These are phyloP conservation scores for Stemphylium beticola DNA, from an alignment of 2,329 filamentous ascomycete genomes.

Conservation along the genomic window DNA sequence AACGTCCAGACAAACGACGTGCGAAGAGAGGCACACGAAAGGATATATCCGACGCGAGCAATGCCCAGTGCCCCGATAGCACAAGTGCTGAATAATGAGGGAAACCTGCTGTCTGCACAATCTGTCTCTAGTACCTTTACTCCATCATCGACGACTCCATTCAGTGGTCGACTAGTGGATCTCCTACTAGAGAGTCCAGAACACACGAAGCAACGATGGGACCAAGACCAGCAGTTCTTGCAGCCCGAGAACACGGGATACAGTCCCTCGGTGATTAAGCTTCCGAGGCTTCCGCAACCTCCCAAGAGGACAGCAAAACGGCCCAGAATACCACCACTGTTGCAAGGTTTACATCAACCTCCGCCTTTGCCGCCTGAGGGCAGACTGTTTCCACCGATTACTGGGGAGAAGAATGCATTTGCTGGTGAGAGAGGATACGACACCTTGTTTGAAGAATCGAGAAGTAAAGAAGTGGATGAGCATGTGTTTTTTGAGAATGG, in stretches of 20 bases:
- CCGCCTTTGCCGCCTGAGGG: constrained; percentile 61
- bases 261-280: constrained; percentile 36
- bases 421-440: constrained; percentile 18
- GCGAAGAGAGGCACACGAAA: constrained; percentile 4
- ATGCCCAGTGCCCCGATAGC: constrained; percentile 43
- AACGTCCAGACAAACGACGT: constrained; percentile 7
- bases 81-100: constrained; percentile 42
- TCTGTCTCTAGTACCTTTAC: constrained; percentile 14
- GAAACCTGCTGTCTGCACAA: constrained; percentile 17
- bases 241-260: constrained; percentile 17
- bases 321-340: constrained; percentile 54
- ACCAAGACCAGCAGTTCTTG: constrained; percentile 25
- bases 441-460: constrained; percentile 13
- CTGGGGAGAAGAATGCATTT: constrained; percentile 51
- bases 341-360: constrained; percentile 68
- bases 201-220: constrained; percentile 27
- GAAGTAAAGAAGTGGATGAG: constrained; percentile 18
- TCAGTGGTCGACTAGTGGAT: constrained; percentile 39
- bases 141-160: constrained; percentile 26
- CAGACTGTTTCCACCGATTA: constrained; percentile 66
- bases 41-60: constrained; percentile 6
- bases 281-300: constrained; percentile 49
- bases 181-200: constrained; percentile 30
- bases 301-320: constrained; percentile 41
- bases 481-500: constrained; percentile 2